These are phyloP conservation scores for Bacterosira constricta DNA, from an alignment of 108 stramenopile genomes.

Conservation along the genomic window DNA sequence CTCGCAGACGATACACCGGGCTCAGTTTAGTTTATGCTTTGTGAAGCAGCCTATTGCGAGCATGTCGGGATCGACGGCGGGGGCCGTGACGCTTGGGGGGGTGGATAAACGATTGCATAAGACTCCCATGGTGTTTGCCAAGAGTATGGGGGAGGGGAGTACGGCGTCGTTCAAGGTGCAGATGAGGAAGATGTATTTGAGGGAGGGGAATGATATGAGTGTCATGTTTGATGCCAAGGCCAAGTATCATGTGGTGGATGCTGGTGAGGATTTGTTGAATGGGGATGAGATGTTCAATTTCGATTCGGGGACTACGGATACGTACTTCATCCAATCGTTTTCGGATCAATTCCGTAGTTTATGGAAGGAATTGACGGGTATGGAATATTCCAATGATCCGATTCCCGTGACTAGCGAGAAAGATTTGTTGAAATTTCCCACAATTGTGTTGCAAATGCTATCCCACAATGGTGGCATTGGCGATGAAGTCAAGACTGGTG, in stretches of 20 bases:
- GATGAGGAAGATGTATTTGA: conserved; percentile 73
- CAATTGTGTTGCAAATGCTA: conserved; percentile 72
- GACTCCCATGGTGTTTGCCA: conserved; percentile 87
- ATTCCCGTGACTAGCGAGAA: conserved; percentile 47
- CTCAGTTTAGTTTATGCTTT: conserved; percentile 91
- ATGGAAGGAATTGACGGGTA: conserved; percentile 77
- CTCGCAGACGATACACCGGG: conserved; percentile 65
- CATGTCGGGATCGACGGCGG: conserved; percentile 62
- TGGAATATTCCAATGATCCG: conserved; percentile 67
- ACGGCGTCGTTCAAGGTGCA: conserved; percentile 89
- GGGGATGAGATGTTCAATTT: conserved; percentile 91
- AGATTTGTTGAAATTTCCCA: conserved; percentile 70
- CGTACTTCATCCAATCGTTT: conserved; percentile 73
- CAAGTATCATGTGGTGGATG: conserved; percentile 46
- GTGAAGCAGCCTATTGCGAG: conserved; percentile 61
- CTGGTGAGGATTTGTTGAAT: conserved; percentile 58
- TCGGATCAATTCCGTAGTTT: conserved; percentile 65
- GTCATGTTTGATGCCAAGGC: conserved; percentile 31
- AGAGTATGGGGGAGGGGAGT: conserved; percentile 49
- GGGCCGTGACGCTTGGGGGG: conserved; percentile 88
- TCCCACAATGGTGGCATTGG: conserved; percentile 49
- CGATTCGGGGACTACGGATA: conserved; percentile 94
- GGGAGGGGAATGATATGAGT: conserved; percentile 55
- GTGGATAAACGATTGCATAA: conserved; percentile 73
- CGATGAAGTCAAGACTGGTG: conserved; percentile 28